Conservation (phyloP, 306 rosid species). For the Corylus avellana region DNA sequence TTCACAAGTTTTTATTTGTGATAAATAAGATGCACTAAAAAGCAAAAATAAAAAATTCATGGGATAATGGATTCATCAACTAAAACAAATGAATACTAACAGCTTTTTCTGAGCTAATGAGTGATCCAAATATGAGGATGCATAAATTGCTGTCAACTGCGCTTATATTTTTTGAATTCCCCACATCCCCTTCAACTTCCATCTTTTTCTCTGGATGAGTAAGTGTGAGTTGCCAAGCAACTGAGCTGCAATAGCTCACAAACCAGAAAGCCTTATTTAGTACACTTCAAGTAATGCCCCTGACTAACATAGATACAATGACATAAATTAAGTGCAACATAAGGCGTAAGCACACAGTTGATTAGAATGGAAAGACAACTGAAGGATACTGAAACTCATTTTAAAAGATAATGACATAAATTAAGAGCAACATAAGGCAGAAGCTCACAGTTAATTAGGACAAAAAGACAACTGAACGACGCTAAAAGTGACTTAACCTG, state of each 20-base stretch:
- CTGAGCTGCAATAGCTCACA: conserved; percentile 50
- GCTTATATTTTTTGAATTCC: conserved; percentile 32
- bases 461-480: conserved; percentile 10
- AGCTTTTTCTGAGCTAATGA: conserved; percentile 63
- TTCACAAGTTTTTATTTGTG: conserved; percentile 1
- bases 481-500: conserved; percentile 47
- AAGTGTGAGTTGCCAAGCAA: conserved; percentile 85
- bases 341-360: not conserved
- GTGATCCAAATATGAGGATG: conserved; percentile 66
- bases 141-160: conserved; percentile 53
- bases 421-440: too few species aligned
- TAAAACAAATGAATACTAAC: conserved; percentile 46
- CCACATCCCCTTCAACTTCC: conserved; percentile 41
- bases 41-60: conserved; percentile 14
- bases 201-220: conserved; percentile 46
- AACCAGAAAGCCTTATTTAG: conserved; percentile 28
- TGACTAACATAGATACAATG: conserved; percentile 6
- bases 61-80: conserved; percentile 4
- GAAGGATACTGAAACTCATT: too few species aligned
- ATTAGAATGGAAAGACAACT: too few species aligned
- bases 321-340: conserved; percentile 9
- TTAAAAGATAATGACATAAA: too few species aligned
- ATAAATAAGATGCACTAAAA: conserved; percentile 20
- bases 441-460: not conserved
- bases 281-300: conserved; percentile 12